Base-by-base conservation (phyloP, 768 basidiomycete genomes). In the Termitomyces sp. region DNA sequence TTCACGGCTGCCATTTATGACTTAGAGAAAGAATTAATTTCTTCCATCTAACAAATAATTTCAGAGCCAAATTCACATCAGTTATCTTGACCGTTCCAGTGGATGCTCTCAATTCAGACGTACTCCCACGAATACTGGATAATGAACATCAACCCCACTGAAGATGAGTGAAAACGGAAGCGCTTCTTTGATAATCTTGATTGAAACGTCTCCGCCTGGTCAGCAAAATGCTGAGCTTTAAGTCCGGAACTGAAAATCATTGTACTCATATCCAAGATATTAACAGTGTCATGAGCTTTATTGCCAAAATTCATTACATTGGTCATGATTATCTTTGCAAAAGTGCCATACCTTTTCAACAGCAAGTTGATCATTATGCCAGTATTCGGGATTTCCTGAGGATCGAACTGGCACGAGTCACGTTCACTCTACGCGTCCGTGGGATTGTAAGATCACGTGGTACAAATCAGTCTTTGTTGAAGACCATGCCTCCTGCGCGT, bases 401-500 rank as follows among this genome's bases (percentile, higher is more conserved):
- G 5, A 30, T 30, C 9, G 8, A 32, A 9, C 6, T 8, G 4
- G 9, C 34, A 39, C 10, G 17, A 39, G 59, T 66, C 64, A 64
- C 64, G 61, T 57, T 60, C 34, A 25, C 34, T 59, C 59, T 60
- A 62, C 64, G 64, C 63, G 63, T 61, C n/a, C 55, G 56, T 50
- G 12, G 58, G 52, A n/a, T 61, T 53, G 51, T 27, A 25, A 34
- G 41, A 68, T 76, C 76, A 77, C 76, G 73, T 77, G 75, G 28
- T 2, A 10, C 0, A 55, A 63, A 55, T 37, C 59, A 47, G 54
- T 52, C 73, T 75, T 74, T 75, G 73, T 75, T 75, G 72, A 73
- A 68, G 64, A 71, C 72, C 57, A 68, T 73, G 70, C 63, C 71
- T 51, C 67, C 70, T 37, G 52, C 72, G 66, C 76, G 76, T 66